phyloP scores from a whole-genome alignment of 495 filamentous ascomycete species.

The Chaetomium cochliodes region DNA sequence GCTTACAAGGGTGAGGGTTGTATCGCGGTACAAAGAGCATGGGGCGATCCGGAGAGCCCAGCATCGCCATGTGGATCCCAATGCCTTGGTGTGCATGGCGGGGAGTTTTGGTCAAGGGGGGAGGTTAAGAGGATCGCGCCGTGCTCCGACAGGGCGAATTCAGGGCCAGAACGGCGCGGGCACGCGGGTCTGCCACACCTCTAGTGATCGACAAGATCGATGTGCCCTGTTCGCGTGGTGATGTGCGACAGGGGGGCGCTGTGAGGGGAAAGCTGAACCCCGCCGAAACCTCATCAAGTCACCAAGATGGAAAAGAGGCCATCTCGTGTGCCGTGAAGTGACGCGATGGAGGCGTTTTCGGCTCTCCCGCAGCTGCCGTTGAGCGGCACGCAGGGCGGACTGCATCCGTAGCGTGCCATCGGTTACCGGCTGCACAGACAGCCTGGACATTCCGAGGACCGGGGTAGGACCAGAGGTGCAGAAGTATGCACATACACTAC shows the following conservation, averaged over 20 bases:
- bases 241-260: conserved; percentile 4
- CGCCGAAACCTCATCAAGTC: conserved; percentile 5
- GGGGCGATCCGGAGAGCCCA: not conserved
- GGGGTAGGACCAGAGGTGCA: not conserved
- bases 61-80: not conserved
- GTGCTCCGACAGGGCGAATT: not conserved
- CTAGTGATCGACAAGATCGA: conserved; percentile 3
- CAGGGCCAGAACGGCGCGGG: not conserved
- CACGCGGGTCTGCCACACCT: not conserved
- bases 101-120: not conserved
- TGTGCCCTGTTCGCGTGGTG: not conserved
- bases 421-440: not conserved
- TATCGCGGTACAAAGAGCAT: not conserved
- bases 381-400: conserved; percentile 9
- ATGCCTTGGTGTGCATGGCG: not conserved
- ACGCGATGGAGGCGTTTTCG: not conserved
- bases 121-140: not conserved
- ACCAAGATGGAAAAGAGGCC: not conserved
- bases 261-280: conserved; percentile 6
- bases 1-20: conserved; percentile 20
- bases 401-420: not conserved
- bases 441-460: not conserved
- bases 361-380: not conserved
- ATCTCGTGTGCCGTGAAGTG: not conserved
- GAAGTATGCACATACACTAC: too few relatives aligned